Percentiles rank a stretch among this genome's conserved stretches.
phyloP scores from a whole-genome alignment of 208 protist species.

The Naegleria gruberi region DNA sequence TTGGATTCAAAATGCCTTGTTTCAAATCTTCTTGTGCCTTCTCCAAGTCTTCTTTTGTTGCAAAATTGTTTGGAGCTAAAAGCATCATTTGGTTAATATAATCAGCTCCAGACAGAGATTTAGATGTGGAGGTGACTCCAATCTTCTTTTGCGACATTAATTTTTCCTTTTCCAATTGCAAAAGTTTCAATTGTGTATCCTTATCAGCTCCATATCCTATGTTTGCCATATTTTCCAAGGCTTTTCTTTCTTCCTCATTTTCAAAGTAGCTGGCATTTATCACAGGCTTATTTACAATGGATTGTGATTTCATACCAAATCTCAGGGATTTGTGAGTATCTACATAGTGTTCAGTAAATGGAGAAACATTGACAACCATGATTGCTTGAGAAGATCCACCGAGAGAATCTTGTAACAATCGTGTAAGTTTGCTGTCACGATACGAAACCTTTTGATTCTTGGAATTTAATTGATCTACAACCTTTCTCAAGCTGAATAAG shows the following conservation, averaged over 20 bases:
- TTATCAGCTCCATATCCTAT: neutral
- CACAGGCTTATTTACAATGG: constrained; percentile 35
- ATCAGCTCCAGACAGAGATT: neutral
- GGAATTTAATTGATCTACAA: constrained; percentile 50
- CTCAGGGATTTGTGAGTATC: constrained; percentile 24
- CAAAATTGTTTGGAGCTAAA: neutral
- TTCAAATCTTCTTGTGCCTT: neutral
- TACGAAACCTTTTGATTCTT: constrained; percentile 53
- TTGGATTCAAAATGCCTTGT: neutral
- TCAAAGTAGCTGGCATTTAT: constrained; percentile 9
- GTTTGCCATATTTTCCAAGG: neutral
- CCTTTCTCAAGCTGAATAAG: constrained; percentile 52
- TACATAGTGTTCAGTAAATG: constrained; percentile 7
- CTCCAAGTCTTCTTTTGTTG: neutral
- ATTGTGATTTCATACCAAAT: constrained; percentile 28
- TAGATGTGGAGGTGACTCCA: neutral
- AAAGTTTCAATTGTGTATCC: neutral
- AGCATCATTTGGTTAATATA: neutral
- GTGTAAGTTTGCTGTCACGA: constrained; percentile 49
- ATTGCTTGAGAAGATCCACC: constrained; percentile 30
- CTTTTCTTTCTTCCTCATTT: neutral
- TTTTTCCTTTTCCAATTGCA: neutral
- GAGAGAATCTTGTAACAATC: constrained; percentile 60
- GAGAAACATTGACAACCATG: constrained; percentile 29
- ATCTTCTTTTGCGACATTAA: neutral